These are phyloP conservation scores for Diplodia scrobiculata DNA, from an alignment of 2,329 filamentous ascomycete species.

Conservation along the genomic window DNA sequence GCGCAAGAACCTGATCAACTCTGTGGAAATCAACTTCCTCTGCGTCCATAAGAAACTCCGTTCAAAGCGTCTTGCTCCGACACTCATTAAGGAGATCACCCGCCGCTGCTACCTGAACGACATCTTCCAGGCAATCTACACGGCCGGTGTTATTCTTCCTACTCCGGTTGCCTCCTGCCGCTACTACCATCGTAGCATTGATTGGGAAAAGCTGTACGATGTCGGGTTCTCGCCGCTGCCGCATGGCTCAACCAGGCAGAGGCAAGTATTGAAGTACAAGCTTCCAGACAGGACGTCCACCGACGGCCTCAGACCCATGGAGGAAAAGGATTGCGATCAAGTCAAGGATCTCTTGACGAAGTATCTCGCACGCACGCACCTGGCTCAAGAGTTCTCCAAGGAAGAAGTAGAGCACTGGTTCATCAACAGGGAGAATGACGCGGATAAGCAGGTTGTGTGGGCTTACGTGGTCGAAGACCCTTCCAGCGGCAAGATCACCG, in stretches of 20 bases:
- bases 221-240: conserved; percentile 92
- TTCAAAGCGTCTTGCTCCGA: conserved; percentile 84
- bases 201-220: conserved; percentile 96
- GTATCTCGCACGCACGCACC: conserved; percentile 78
- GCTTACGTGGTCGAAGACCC: conserved; percentile 81
- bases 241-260: conserved; percentile 75
- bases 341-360: conserved; percentile 74
- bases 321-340: conserved; percentile 72
- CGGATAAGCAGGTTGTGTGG: conserved; percentile 78
- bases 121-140: conserved; percentile 95
- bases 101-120: conserved; percentile 82
- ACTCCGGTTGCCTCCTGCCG: conserved; percentile 90
- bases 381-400: conserved; percentile 77
- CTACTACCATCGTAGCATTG: conserved; percentile 90
- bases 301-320: conserved; percentile 77
- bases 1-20: conserved; percentile 71
- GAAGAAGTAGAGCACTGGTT: conserved; percentile 90
- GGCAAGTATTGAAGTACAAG: conserved; percentile 83
- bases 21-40: conserved; percentile 96
- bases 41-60: conserved; percentile 98
- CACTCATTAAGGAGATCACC: conserved; percentile 97
- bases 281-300: conserved; percentile 73
- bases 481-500: conserved; percentile 77
- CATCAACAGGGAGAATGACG: conserved; percentile 65
- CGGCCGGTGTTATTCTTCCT: conserved; percentile 85